Evolutionary conservation across 768 basidiomycete species (phyloP).

Genomic region (Dacryopinax primogenitus): DNA sequence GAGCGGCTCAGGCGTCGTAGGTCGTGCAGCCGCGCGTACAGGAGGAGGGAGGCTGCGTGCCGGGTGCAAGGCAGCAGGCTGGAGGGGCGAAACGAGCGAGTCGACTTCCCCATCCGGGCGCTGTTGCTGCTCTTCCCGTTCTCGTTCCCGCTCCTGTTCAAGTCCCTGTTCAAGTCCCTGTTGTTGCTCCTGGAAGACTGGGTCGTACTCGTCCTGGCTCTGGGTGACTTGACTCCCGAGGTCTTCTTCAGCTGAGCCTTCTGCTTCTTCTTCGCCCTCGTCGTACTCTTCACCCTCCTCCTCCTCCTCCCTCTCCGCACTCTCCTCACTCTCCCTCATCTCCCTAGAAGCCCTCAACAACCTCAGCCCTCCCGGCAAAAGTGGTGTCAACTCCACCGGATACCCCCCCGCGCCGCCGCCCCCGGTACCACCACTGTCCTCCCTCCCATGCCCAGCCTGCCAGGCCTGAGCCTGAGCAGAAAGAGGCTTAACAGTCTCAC

Average conservation of each 20-base stretch:
- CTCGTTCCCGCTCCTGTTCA: too few species aligned
- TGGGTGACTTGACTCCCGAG: not conserved
- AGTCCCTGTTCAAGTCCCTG: too few species aligned
- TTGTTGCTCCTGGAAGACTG: too few species aligned
- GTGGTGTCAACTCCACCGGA: not conserved
- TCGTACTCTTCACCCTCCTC: not conserved
- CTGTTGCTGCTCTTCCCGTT: not conserved
- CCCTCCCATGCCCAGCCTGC: too few species aligned
- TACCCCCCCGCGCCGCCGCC: not conserved
- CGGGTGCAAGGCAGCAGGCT: not conserved
- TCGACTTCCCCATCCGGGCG: too few species aligned
- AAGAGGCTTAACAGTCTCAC: not conserved
- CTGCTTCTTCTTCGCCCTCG: not conserved
- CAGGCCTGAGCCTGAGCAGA: not conserved
- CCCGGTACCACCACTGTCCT: too few species aligned
- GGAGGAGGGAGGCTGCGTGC: too few species aligned
- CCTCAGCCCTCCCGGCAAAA: not conserved
- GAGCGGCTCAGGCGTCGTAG: not conserved
- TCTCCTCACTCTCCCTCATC: not conserved
- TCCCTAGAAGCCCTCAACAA: not conserved
- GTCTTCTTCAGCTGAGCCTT: not conserved
- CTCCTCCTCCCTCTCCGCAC: not conserved
- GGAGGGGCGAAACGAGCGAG: too few species aligned
- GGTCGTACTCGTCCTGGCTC: not conserved
- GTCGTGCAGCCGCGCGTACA: too few species aligned